These are phyloP conservation scores for Pterocarpus santalinus DNA, from an alignment of 306 rosid species.

Conservation along the genomic window DNA sequence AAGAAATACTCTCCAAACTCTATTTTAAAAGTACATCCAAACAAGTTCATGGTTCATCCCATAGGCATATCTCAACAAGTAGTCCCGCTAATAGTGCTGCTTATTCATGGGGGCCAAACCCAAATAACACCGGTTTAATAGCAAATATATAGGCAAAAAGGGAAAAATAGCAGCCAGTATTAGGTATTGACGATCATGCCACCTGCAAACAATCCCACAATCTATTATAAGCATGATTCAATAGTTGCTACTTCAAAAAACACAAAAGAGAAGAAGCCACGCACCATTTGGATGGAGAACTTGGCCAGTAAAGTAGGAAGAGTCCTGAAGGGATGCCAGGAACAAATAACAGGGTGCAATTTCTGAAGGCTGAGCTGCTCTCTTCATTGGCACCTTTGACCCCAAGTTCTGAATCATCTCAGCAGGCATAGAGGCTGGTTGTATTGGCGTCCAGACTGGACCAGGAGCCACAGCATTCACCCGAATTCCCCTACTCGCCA, in stretches of 20 bases:
- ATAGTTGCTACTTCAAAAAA: not conserved
- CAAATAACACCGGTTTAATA: not conserved
- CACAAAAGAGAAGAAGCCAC: not conserved
- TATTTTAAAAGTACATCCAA: not conserved
- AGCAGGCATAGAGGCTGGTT: constrained; percentile 54
- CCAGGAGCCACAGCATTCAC: constrained; percentile 78
- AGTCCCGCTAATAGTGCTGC: not conserved
- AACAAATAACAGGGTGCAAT: constrained; percentile 67
- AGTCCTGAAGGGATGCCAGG: constrained; percentile 60
- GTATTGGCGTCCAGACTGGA: constrained; percentile 69
- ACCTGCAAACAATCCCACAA: constrained; percentile 40
- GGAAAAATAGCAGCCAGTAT: not conserved
- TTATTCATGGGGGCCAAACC: constrained; percentile 27
- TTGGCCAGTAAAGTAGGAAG: constrained; percentile 67
- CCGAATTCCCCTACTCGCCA: constrained; percentile 60
- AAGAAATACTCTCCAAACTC: not conserved
- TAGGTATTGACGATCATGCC: constrained; percentile 56
- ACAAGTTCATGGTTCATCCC: not conserved
- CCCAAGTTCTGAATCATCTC: constrained; percentile 59
- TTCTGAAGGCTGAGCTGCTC: constrained; percentile 68
- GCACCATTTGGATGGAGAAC: constrained; percentile 67
- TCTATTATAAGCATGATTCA: constrained; percentile 4
- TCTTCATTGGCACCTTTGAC: constrained; percentile 56
- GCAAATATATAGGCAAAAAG: not conserved
- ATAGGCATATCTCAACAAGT: not conserved